Conservation (phyloP, 2,329 filamentous ascomycete species). For the Trichoderma sp. region DNA sequence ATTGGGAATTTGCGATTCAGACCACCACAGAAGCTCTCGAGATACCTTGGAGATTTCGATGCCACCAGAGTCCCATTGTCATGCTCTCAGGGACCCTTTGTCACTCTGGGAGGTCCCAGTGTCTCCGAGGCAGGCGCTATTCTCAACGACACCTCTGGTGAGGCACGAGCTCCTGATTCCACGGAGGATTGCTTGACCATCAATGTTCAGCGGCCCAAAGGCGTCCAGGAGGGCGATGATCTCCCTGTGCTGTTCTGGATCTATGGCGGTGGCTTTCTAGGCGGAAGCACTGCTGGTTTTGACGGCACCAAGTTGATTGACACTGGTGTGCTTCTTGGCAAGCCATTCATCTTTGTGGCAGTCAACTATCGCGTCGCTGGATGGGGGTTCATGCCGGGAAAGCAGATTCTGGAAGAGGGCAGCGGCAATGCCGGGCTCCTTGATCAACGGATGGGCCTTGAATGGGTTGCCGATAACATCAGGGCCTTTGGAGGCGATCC, state of each 20-base stretch:
- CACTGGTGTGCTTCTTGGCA: conserved; percentile 40
- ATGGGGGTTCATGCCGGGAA: conserved; percentile 71
- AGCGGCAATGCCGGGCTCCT: conserved; percentile 68
- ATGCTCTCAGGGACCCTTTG: conserved; percentile 71
- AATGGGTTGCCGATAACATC: conserved; percentile 79
- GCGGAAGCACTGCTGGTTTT: conserved; percentile 51
- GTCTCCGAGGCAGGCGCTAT: neutral
- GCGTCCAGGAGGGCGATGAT: conserved; percentile 52
- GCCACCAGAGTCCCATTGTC: conserved; percentile 58
- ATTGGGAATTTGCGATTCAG: conserved; percentile 64
- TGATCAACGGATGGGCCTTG: conserved; percentile 68
- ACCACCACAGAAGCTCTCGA: conserved; percentile 60
- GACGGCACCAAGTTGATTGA: conserved; percentile 48
- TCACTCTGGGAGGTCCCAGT: neutral
- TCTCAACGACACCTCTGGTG: neutral
- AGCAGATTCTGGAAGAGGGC: conserved; percentile 65
- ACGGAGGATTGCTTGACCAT: conserved; percentile 63
- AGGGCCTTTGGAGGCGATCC: conserved; percentile 75
- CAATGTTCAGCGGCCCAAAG: conserved; percentile 57
- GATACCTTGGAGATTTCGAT: conserved; percentile 57
- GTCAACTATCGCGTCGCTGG: conserved; percentile 76
- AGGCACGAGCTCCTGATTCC: neutral
- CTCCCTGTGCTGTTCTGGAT: conserved; percentile 71
- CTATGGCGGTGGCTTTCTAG: conserved; percentile 63
- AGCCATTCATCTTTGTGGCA: conserved; percentile 69